Base-by-base conservation (phyloP, 2,329 filamentous ascomycete genomes). In the Scedosporium minutisporum region DNA sequence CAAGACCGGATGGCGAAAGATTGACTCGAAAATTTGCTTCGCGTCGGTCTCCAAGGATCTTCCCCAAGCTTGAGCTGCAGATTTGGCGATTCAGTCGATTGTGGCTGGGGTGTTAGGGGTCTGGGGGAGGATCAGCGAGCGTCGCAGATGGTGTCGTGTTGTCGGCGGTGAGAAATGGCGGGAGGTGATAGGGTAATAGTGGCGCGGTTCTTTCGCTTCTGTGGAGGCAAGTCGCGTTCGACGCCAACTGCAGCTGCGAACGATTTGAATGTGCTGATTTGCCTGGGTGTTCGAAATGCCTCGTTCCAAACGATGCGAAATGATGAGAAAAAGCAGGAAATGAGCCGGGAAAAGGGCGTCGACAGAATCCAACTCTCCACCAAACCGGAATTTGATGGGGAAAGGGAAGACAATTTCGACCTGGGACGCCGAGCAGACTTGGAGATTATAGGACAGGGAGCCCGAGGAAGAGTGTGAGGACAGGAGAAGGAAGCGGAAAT, bases 361-460 rank as follows among this genome's bases (percentile, higher is more conserved):
- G 44, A 21, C 44, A 18, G 14, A 48, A 18, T 55, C 51, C 51
- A 55, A 55, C 23, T 55, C 51, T 55, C 51, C 51, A 55, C 51
- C 51, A 27, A 25, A 27, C 10, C 12, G 51, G 51, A 23, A 27
- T 23, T 23, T 23, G 51, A 55, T 55, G 51, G 51, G 51, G 21
- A 55, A 55, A 55, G 51, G 51, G 21, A 23, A 48, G 44, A 48
- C 7, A 48, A 55, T 55, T 23, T 23, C 51, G 23, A 14, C 18
- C 51, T 55, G n/a, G 51, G 51, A 55, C 51, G 51, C 51, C 21
- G 51, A 55, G 51, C 51, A 23, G 23, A 27, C 12, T 23, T 55
- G 51, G 51, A 55, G 51, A 55, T 55, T 55, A 55, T 23, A 55
- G 51, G 51, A 55, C 18, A 55, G 51, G 51, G 51, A 55, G 21